These are phyloP conservation scores for Zangia roseola DNA, from an alignment of 768 basidiomycete genomes.

Conservation along the genomic window DNA sequence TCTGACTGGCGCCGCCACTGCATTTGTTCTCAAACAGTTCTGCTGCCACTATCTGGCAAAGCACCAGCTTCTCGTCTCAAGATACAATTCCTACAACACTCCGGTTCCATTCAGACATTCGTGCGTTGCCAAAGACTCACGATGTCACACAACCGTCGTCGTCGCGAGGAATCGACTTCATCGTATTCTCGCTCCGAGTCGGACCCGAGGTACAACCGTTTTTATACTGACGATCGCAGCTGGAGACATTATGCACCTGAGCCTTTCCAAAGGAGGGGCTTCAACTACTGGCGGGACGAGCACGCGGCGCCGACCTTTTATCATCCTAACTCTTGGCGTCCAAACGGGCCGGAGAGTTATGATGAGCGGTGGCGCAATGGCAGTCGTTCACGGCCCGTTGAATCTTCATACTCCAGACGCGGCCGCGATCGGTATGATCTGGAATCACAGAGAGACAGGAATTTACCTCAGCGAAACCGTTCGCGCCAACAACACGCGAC, in stretches of 20 bases:
- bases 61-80: slow-evolving; percentile 5
- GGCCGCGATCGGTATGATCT: slow-evolving; percentile 4
- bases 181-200: slow-evolving; percentile 4
- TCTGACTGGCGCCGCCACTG: neutral
- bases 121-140: slow-evolving; percentile 6
- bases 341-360: slow-evolving; percentile 4
- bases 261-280: slow-evolving; percentile 1
- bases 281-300: slow-evolving; percentile 28
- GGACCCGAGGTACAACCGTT: slow-evolving; percentile 1
- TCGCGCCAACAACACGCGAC: slow-evolving; percentile 12
- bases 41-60: neutral
- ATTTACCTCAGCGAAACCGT: neutral
- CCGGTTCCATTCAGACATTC: slow-evolving; percentile 1
- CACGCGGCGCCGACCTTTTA: neutral
- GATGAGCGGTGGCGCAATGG: slow-evolving; percentile 13
- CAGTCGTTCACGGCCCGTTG: slow-evolving; percentile 10
- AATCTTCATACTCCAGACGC: slow-evolving; percentile 11
- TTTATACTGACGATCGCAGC: slow-evolving; percentile 8
- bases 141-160: slow-evolving; percentile 17
- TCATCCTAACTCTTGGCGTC: slow-evolving; percentile 6
- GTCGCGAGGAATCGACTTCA: slow-evolving; percentile 9
- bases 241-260: slow-evolving; percentile 10
- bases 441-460: slow-evolving; percentile 7
- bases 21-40: too few relatives aligned
- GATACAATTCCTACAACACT: slow-evolving; percentile 15